Conservation (phyloP, 1,284 basidiomycete species). For the Apiotrichum gracile region DNA sequence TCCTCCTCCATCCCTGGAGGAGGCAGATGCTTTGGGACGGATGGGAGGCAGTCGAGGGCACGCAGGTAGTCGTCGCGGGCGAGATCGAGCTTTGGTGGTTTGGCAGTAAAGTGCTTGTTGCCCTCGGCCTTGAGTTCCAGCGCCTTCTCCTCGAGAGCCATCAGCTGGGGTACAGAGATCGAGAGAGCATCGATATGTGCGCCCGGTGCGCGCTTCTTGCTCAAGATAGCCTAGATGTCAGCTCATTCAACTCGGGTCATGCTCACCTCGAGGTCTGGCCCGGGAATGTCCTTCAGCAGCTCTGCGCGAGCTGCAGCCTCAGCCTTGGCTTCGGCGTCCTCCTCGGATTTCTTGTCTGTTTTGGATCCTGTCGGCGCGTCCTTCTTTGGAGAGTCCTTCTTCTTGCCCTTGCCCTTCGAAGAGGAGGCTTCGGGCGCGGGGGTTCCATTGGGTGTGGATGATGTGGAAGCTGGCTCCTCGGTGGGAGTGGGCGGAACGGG, state of each 20-base stretch:
- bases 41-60: slow-evolving; percentile 30
- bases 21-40: slow-evolving; percentile 9
- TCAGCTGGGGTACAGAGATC: slow-evolving; percentile 1
- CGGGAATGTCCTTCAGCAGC: neutral
- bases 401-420: neutral
- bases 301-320: neutral
- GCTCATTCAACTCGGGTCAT: neutral
- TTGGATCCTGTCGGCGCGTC: neutral
- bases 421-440: neutral
- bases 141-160: slow-evolving; percentile 28
- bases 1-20: slow-evolving; percentile 1
- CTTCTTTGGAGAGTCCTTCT: neutral
- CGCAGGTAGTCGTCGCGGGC: slow-evolving; percentile 30
- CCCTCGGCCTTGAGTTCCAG: slow-evolving; percentile 28
- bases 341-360: neutral
- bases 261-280: neutral
- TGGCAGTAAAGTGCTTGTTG: slow-evolving; percentile 32
- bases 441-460: neutral
- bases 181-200: neutral
- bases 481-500: neutral
- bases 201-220: neutral
- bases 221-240: neutral
- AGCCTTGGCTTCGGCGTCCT: neutral
- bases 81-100: slow-evolving; percentile 20
- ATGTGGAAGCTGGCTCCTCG: neutral